Percentiles rank a stretch among this genome's conserved stretches.
phyloP scores from a whole-genome alignment of 176 grass and related monocot genomes.

The Juncus effusus region DNA sequence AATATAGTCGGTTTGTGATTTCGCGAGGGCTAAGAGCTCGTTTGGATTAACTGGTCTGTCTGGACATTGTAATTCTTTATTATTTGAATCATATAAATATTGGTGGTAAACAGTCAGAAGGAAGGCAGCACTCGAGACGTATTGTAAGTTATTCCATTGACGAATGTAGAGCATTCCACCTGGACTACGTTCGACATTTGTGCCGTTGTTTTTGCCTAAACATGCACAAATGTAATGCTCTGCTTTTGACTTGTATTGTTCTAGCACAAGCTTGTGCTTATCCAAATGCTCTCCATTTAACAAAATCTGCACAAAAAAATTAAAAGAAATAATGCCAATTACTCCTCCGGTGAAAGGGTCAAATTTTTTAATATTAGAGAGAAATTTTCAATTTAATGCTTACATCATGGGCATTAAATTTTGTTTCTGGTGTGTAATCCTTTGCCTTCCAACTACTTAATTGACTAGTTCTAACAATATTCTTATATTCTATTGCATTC shows the following conservation, averaged over 20 bases:
- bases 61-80: slow-evolving; percentile 37
- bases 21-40: slow-evolving; percentile 56
- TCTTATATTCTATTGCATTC: no score
- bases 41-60: slow-evolving; percentile 13
- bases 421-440: no score
- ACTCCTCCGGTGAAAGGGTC: no score
- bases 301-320: slow-evolving; percentile 44
- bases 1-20: slow-evolving; percentile 74
- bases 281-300: slow-evolving; percentile 38
- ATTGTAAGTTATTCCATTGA: slow-evolving; percentile 84
- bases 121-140: slow-evolving; percentile 71
- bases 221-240: slow-evolving; percentile 85
- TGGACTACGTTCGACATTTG: slow-evolving; percentile 59
- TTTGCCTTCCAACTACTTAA: no score
- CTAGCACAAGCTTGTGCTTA: slow-evolving; percentile 38
- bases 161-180: slow-evolving; percentile 76
- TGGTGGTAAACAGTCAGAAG: slow-evolving; percentile 62
- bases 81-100: slow-evolving; percentile 22
- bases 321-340: background rate
- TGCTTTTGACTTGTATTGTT: slow-evolving; percentile 74
- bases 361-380: no score
- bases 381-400: no score
- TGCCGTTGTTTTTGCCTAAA: slow-evolving; percentile 61
- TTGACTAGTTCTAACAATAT: no score
- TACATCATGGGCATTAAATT: no score